Base-by-base conservation (phyloP, 2,329 filamentous ascomycete species). In the Claviceps paspali region DNA sequence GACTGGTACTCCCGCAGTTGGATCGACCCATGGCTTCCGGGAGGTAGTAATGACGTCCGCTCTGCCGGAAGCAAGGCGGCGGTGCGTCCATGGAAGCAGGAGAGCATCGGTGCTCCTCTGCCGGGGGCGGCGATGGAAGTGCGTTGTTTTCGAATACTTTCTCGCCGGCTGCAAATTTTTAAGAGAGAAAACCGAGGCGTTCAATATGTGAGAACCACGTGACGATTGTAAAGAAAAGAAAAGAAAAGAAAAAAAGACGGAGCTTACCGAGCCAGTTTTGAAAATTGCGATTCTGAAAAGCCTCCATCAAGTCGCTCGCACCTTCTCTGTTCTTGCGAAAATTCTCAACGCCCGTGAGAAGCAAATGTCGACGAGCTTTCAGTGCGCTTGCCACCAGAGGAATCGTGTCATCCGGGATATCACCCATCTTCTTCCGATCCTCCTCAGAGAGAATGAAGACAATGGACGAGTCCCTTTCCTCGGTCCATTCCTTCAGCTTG, bases 211-310 rank as follows among this genome's bases (percentile, higher is more conserved):
- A n/a, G n/a, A n/a, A n/a, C n/a, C n/a, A n/a, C n/a, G n/a, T n/a
- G n/a, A n/a, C n/a, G n/a, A n/a, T n/a, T n/a, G n/a, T 19, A 18
- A 9, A 26, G 27, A 33, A 18, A 22, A 7, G 17, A 17, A 6
- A 5, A 5, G 4, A 14, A 26, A 12, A 29, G 10, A 33, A 4
- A 3, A 21, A n/a, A 5, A 17, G 6, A 32, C 6, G 9, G 18
- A 24, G 21, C 54, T 44, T 46, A 61, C 59, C 50, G 27, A 62
- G 48, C 59, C 59, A 62, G 37, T 57, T 55, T 24, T 60, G 49
- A 3, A 59, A 40, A 12, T 40, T 47, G 9, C 51, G 41, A 3
- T 41, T 45, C 6, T 41, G 38, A 24, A 47, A 52, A 7, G 53
- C 54, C 19, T 47, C 39, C 33, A 47, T 35, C 3, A 59, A 39